Base-by-base conservation (phyloP, 2,329 filamentous ascomycete species). In the Pseudopithomyces chartarum region DNA sequence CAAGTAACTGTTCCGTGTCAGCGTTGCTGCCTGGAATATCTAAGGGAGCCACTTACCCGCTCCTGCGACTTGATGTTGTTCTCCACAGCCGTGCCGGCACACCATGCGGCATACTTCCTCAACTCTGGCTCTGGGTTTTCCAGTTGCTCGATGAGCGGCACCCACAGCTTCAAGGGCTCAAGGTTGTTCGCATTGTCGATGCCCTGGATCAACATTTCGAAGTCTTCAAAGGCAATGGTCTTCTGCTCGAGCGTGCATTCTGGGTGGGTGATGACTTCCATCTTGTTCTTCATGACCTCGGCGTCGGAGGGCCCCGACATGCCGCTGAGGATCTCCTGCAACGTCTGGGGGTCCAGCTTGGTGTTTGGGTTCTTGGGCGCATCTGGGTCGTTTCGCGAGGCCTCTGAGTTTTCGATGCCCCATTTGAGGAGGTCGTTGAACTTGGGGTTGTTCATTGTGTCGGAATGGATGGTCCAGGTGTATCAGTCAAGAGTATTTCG, bases 141-240 rank as follows among this genome's bases (percentile, higher is more conserved):
- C 13, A 99, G 81, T 61, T 90, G 86, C 8, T 82, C 78, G 11
- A 97, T 80, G 38, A 99, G 81, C 10, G 91, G 91, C 11, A 85
- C 84, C 95, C 95, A 99, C 32, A 98, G 82, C 6, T 84, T 84
- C 19, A 97, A 80, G 26, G 85, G 85, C 63, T 87, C 87, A 66
- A 99, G 85, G 78, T 97, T 96, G 81, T 98, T 99, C 56, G 95
- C 94, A 76, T 99, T 99, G 82, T 99, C 95, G 67, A 98, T 64
- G 44, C 66, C 59, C 53, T 68, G 58, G 29, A 70, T 63, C 29
- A 72, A 61, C 44, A 61, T 61, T 51, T 71, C 67, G 40, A 70
- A 67, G 54, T 69, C 67, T 52, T 71, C 64, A 52, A 72, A 71
- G 5, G 70, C 69, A 3, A 22, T 12, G 6, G 34, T 34, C 38